These are phyloP conservation scores for Epichloe scottii DNA, from an alignment of 2,329 filamentous ascomycete species.

Conservation along the genomic window DNA sequence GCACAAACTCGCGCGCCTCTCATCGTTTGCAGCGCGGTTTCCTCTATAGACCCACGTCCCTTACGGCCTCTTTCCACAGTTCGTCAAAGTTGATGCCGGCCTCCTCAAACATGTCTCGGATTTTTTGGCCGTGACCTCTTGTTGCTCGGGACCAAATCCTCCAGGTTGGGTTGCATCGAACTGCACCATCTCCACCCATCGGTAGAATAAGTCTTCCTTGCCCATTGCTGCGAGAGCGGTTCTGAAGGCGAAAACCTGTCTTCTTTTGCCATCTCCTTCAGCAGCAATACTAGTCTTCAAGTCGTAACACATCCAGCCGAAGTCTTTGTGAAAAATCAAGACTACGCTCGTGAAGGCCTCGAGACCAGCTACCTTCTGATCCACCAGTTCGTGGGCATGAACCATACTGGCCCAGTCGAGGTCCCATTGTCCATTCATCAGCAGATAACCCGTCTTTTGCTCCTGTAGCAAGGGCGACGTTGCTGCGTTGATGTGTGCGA, in stretches of 20 bases:
- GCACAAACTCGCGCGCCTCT: too few species aligned
- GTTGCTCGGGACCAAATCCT: slow-evolving; percentile 64
- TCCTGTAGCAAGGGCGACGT: slow-evolving; percentile 54
- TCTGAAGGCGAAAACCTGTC: slow-evolving; percentile 70
- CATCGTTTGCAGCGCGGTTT: background rate
- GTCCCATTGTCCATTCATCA: slow-evolving; percentile 78
- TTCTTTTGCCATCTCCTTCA: slow-evolving; percentile 50
- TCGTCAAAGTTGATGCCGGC: slow-evolving; percentile 72
- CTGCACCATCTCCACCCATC: slow-evolving; percentile 87
- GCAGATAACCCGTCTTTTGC: slow-evolving; percentile 76
- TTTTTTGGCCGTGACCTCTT: slow-evolving; percentile 59
- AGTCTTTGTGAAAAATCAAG: slow-evolving; percentile 53
- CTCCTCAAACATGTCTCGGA: slow-evolving; percentile 60
- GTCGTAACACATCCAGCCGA: slow-evolving; percentile 50
- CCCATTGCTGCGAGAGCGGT: slow-evolving; percentile 62
- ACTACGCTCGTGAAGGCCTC: slow-evolving; percentile 61
- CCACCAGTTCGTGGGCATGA: slow-evolving; percentile 55
- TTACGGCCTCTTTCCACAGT: slow-evolving; percentile 58
- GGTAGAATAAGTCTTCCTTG: slow-evolving; percentile 82
- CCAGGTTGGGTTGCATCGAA: slow-evolving; percentile 70
- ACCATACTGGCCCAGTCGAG: slow-evolving; percentile 78
- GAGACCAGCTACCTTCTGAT: slow-evolving; percentile 44
- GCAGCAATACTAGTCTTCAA: slow-evolving; percentile 43
- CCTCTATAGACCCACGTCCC: slow-evolving; percentile 13
- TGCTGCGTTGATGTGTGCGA: slow-evolving; percentile 52